Percentiles rank a stretch among this genome's conserved stretches.
These are phyloP conservation scores for Colletotrichum kahawae DNA, from an alignment of 2,329 filamentous ascomycete species.

Conservation along the genomic window DNA sequence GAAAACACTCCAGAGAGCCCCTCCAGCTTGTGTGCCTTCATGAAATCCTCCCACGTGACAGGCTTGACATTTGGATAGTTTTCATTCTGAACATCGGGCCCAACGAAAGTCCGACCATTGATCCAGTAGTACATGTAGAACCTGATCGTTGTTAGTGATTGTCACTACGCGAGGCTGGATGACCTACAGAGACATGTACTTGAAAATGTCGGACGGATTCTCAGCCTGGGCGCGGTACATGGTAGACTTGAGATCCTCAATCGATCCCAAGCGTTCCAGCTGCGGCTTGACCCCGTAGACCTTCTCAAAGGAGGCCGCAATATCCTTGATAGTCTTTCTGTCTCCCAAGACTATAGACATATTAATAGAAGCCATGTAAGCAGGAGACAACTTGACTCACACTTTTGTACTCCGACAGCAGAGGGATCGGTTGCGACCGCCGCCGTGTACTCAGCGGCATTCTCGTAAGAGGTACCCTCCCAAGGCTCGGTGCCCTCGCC, in stretches of 20 bases:
- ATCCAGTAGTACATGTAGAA: not conserved
- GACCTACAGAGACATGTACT: not conserved
- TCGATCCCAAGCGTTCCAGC: not conserved
- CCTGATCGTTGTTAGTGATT: not conserved
- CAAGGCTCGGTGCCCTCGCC: constrained; percentile 39
- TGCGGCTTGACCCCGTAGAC: not conserved
- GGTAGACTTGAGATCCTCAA: not conserved
- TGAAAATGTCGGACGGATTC: not conserved
- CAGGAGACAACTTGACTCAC: not conserved
- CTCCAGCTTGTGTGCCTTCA: not conserved
- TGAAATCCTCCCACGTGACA: not conserved
- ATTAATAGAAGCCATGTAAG: accelerated
- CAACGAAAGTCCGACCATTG: not conserved
- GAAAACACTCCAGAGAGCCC: not conserved
- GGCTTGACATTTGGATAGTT: not conserved
- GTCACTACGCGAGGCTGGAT: not conserved
- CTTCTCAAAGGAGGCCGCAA: not conserved
- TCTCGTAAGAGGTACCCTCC: constrained; percentile 41
- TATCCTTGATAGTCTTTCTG: not conserved
- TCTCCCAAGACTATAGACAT: not conserved
- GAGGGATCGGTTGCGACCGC: not conserved
- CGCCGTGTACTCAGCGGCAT: constrained; percentile 39
- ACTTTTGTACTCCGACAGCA: not conserved
- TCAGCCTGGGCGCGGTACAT: not conserved
- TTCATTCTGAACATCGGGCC: not conserved